Base-by-base conservation (phyloP, 2,329 filamentous ascomycete species). In the Epichloe baconii region DNA sequence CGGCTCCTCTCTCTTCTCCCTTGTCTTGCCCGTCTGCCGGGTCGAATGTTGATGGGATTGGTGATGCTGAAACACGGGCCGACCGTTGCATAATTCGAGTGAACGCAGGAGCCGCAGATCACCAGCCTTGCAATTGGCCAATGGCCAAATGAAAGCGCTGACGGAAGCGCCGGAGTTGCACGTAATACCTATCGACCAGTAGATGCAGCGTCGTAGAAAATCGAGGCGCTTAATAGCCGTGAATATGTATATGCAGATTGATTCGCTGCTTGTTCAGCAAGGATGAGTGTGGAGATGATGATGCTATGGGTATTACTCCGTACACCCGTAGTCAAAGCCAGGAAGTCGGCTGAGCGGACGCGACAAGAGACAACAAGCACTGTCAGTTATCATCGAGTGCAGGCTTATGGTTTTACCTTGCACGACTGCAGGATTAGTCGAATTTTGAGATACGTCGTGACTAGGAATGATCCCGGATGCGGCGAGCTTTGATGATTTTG, bases 41-140 rank as follows among this genome's bases (percentile, higher is more conserved):
- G 41, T 34, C 21, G 4, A 44, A 49, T 36, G 31, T 44, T 35
- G 40, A 38, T 23, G 36, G 15, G 15, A 15, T 31, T 49, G 35
- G 52, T 26, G 50, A 48, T 50, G 48, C 46, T 54, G 55, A 53
- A 55, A 54, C 54, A 54, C 41, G 53, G 46, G 31, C 34, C 43
- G 38, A 42, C 40, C 23, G 52, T 40, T 40, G 53, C 54, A 54
- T 53, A 31, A 41, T 53, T 56, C 50, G 53, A 53, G 49, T 48
- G 53, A 47, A 52, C 48, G 56, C 53, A 49, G 52, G 50, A 53
- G 44, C 44, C 44, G 47, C 43, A 48, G 50, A 38, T 44, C 31
- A 31, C 11, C 40, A 42, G 41, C 34, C 34, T 26, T 23, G 45
- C 47, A 45, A 54, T 55, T 52, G 55, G 47, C 51, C 51, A 54